These are phyloP conservation scores for Ophiognomonia clavigignenti-juglandacearum DNA, from an alignment of 2,329 filamentous ascomycete genomes.

Conservation along the genomic window DNA sequence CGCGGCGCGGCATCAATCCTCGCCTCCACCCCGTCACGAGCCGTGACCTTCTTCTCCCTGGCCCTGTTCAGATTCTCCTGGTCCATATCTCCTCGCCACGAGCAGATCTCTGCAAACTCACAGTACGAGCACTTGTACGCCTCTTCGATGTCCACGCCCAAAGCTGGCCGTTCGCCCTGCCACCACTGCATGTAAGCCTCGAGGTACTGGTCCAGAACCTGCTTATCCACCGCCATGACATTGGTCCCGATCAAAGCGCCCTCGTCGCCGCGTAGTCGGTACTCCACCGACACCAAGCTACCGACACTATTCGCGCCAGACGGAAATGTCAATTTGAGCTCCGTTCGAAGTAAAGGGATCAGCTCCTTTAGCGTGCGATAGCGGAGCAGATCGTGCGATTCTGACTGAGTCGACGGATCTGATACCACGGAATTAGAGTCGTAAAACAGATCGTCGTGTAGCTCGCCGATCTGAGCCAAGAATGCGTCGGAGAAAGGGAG, in stretches of 20 bases:
- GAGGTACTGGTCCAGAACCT: slow-evolving; percentile 62
- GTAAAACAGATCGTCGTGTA: slow-evolving; percentile 63
- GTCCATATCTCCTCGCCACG: slow-evolving; percentile 70
- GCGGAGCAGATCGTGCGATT: slow-evolving; percentile 32
- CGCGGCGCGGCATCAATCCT: not conserved
- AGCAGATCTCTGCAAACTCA: slow-evolving; percentile 74
- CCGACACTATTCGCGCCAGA: slow-evolving; percentile 43
- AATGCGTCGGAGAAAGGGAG: slow-evolving; percentile 73
- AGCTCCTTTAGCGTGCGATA: slow-evolving; percentile 46
- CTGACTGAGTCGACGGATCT: slow-evolving; percentile 22
- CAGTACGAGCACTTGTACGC: slow-evolving; percentile 84
- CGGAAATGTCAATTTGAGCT: slow-evolving; percentile 49
- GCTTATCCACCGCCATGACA: slow-evolving; percentile 62
- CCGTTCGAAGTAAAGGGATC: slow-evolving; percentile 38
- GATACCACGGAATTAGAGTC: slow-evolving; percentile 34
- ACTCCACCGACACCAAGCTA: slow-evolving; percentile 48
- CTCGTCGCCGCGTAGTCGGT: slow-evolving; percentile 41
- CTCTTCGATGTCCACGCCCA: slow-evolving; percentile 76
- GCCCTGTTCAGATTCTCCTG: slow-evolving; percentile 38
- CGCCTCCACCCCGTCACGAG: not conserved
- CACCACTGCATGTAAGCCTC: slow-evolving; percentile 77
- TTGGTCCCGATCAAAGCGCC: slow-evolving; percentile 50
- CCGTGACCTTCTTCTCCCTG: slow-evolving; percentile 10
- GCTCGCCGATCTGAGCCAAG: slow-evolving; percentile 64
- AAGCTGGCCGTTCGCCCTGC: slow-evolving; percentile 67